phyloP scores from a whole-genome alignment of 352 stramenopile genomes.

The Phytophthora sp. region DNA sequence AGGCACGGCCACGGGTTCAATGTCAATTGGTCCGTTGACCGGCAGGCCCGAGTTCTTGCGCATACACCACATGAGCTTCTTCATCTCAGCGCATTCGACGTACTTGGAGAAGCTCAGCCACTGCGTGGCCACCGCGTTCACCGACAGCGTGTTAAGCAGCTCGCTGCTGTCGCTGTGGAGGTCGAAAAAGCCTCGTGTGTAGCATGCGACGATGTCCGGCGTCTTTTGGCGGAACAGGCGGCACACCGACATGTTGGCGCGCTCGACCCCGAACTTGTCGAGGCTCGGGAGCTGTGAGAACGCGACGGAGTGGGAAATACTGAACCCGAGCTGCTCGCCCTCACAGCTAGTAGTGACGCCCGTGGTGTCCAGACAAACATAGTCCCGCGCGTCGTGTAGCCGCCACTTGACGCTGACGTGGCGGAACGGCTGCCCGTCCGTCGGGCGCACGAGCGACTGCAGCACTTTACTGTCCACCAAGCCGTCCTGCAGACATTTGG shows the following conservation, averaged over 20 bases:
- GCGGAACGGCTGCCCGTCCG: conserved; percentile 51
- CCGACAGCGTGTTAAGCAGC: conserved; percentile 45
- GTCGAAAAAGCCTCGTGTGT: conserved; percentile 54
- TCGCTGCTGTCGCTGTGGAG: conserved; percentile 45
- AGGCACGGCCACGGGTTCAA: conserved; percentile 10
- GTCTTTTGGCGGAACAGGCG: conserved; percentile 52
- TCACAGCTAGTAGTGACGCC: conserved; percentile 24
- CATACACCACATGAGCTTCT: conserved; percentile 67
- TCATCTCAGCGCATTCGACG: conserved; percentile 61
- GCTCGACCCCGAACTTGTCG: conserved; percentile 65
- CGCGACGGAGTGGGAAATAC: conserved; percentile 43
- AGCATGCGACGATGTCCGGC: conserved; percentile 50
- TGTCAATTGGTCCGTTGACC: conserved; percentile 26
- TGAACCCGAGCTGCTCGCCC: conserved; percentile 38
- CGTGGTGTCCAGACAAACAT: conserved; percentile 50
- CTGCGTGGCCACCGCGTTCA: conserved; percentile 53
- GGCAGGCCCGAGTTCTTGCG: conserved; percentile 39
- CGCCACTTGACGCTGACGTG: conserved; percentile 68
- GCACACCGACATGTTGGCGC: conserved; percentile 60
- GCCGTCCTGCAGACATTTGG: conserved; percentile 46
- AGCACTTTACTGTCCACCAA: conserved; percentile 61
- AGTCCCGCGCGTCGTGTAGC: conserved; percentile 54
- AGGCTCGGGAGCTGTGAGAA: conserved; percentile 55
- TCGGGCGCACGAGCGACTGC: conserved; percentile 51
- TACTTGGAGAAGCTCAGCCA: conserved; percentile 43